A percentile compares a stretch with the other conserved stretches of the same genome.
Conservation (phyloP, 257 asterid genomes). For the Lavandula angustifolia region DNA sequence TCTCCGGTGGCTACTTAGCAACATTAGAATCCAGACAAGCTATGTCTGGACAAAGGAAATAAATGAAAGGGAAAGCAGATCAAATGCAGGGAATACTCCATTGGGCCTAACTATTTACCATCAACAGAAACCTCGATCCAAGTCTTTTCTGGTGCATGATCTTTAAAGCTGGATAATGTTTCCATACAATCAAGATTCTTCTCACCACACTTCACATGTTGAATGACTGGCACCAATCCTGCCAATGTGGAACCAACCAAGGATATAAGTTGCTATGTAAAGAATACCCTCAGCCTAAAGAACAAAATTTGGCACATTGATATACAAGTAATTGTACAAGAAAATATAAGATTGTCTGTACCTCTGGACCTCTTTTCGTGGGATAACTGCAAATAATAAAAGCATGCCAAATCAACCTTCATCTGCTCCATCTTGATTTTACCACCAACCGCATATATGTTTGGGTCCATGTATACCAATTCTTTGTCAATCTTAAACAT, state of each 20-base stretch:
- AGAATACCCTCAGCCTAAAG: conserved; percentile 18
- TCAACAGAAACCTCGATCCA: conserved; percentile 64
- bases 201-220: conserved; percentile 61
- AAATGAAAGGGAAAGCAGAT: conserved; percentile 13
- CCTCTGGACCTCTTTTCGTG: conserved; percentile 75
- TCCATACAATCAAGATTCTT: conserved; percentile 57
- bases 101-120: conserved; percentile 47
- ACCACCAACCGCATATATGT: conserved; percentile 42
- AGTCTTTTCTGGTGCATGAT: conserved; percentile 40
- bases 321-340: too few relatives aligned
- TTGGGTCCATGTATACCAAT: conserved; percentile 50
- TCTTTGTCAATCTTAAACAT: conserved; percentile 60
- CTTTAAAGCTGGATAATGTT: conserved; percentile 46
- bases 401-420: conserved; percentile 83
- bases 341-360: conserved; percentile 33
- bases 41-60: too few relatives aligned
- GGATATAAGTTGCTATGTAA: conserved; percentile 30
- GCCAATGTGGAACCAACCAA: conserved; percentile 32
- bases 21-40: too few relatives aligned
- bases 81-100: conserved; percentile 22
- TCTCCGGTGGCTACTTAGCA: too few relatives aligned
- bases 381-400: conserved; percentile 67
- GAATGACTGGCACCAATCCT: conserved; percentile 89
- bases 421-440: conserved; percentile 63
- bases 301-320: too few relatives aligned